Percentiles rank a stretch among this genome's conserved stretches.
Evolutionary conservation across 371 early-diverging fungal species (phyloP).

Genomic region (Blakeslea trispora): DNA sequence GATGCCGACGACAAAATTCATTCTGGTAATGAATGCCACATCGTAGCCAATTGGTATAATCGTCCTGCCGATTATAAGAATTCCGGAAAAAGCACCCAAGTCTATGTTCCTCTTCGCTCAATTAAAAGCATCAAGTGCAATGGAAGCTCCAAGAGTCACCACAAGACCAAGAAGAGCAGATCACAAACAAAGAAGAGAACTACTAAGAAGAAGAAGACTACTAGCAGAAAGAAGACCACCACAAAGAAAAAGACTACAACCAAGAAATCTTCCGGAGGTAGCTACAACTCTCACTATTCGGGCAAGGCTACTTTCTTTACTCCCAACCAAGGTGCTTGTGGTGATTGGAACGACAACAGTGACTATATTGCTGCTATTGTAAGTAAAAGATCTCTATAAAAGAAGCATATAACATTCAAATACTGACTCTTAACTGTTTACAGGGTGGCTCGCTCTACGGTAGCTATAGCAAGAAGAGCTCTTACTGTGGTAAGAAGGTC

Average conservation of each 20-base stretch:
- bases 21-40: slow-evolving; percentile 19
- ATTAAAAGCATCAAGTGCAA: slow-evolving; percentile 14
- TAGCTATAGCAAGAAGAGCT: slow-evolving; percentile 32
- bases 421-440: neutral
- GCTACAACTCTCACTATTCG: slow-evolving; percentile 10
- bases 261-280: slow-evolving; percentile 4
- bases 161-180: slow-evolving; percentile 8
- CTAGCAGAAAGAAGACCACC: slow-evolving; percentile 22
- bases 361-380: slow-evolving; percentile 40
- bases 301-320: slow-evolving; percentile 42
- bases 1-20: slow-evolving; percentile 3
- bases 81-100: slow-evolving; percentile 8
- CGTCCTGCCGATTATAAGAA: slow-evolving; percentile 6
- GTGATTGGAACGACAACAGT: slow-evolving; percentile 30
- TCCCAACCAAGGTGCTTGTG: slow-evolving; percentile 46
- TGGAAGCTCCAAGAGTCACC: slow-evolving; percentile 10
- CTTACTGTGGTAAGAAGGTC: slow-evolving; percentile 35
- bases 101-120: slow-evolving; percentile 16
- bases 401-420: neutral
- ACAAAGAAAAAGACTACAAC: slow-evolving; percentile 26
- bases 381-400: slow-evolving; percentile 2
- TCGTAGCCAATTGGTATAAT: slow-evolving; percentile 20
- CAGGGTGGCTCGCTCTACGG: slow-evolving; percentile 34
- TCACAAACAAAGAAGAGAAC: slow-evolving; percentile 18
- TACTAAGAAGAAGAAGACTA: slow-evolving; percentile 15